phyloP scores from a whole-genome alignment of 441 rosid species.

The Iberis amara region DNA sequence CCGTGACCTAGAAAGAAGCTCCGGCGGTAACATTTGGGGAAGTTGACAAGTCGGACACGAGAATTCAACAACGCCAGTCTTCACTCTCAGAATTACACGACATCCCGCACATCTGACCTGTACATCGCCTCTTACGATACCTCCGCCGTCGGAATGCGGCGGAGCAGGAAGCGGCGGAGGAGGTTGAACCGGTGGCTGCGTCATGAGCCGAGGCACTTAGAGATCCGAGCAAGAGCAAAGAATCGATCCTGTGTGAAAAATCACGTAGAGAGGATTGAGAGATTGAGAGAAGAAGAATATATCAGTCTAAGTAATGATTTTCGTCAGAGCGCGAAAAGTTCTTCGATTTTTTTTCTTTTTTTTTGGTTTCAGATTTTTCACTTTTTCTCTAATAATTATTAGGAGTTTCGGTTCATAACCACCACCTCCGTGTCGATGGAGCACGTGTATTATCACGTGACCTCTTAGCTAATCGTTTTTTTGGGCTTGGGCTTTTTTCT shows the following conservation, averaged over 20 bases:
- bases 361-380: conserved; percentile 26
- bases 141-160: conserved; percentile 32
- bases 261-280: conserved; percentile 12
- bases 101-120: conserved; percentile 98
- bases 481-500: background rate
- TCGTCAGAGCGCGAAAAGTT: conserved; percentile 37
- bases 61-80: conserved; percentile 66
- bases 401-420: conserved; percentile 4
- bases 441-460: conserved; percentile 18
- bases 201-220: conserved; percentile 21
- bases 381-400: background rate
- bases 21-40: conserved; percentile 97
- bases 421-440: conserved; percentile 22
- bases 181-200: conserved; percentile 34
- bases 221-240: conserved; percentile 1
- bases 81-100: conserved; percentile 68
- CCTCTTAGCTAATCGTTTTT: conserved; percentile 13
- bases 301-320: conserved; percentile 30
- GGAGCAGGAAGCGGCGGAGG: conserved; percentile 54
- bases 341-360: conserved; percentile 22
- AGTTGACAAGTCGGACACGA: conserved; percentile 77
- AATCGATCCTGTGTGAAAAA: background rate
- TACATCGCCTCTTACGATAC: conserved; percentile 40
- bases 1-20: conserved; percentile 54
- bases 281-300: conserved; percentile 19